Evolutionary conservation across 1,284 basidiomycete species (phyloP).

Genomic region (Taiwanofungus camphoratus): DNA sequence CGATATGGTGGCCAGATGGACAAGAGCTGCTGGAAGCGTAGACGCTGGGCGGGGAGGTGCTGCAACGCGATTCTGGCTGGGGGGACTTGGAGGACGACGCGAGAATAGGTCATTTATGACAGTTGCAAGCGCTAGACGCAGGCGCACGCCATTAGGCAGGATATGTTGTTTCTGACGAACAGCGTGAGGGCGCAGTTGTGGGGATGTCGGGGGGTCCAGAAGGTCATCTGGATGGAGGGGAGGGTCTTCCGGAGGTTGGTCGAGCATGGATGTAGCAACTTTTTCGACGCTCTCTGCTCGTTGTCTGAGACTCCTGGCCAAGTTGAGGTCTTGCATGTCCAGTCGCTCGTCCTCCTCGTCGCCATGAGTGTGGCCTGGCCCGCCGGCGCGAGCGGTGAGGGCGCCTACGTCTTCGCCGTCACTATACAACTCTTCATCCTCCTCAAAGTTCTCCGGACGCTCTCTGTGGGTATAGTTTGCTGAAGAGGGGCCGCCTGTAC

Average conservation of each 20-base stretch:
- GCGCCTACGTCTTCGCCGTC: constrained; percentile 55
- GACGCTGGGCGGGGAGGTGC: constrained; percentile 7
- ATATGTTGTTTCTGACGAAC: constrained; percentile 44
- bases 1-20: constrained; percentile 34
- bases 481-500: constrained; percentile 58
- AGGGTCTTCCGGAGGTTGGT: constrained; percentile 53
- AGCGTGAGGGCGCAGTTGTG: constrained; percentile 28
- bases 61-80: constrained; percentile 10
- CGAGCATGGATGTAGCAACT: constrained; percentile 72
- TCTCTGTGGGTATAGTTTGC: constrained; percentile 52
- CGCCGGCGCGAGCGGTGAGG: constrained; percentile 48
- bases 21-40: constrained; percentile 33
- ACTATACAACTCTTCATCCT: constrained; percentile 58
- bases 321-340: constrained; percentile 50
- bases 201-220: constrained; percentile 45
- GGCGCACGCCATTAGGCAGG: constrained; percentile 74
- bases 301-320: constrained; percentile 57
- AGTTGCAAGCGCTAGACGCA: constrained; percentile 63
- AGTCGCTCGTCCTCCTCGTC: constrained; percentile 56
- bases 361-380: constrained; percentile 43
- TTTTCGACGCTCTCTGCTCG: constrained; percentile 76
- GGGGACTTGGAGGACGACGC: constrained; percentile 49
- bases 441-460: constrained; percentile 68
- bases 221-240: constrained; percentile 25
- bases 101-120: constrained; percentile 77